These are phyloP conservation scores for Exophiala bonariae DNA, from an alignment of 2,329 filamentous ascomycete species.

Conservation along the genomic window DNA sequence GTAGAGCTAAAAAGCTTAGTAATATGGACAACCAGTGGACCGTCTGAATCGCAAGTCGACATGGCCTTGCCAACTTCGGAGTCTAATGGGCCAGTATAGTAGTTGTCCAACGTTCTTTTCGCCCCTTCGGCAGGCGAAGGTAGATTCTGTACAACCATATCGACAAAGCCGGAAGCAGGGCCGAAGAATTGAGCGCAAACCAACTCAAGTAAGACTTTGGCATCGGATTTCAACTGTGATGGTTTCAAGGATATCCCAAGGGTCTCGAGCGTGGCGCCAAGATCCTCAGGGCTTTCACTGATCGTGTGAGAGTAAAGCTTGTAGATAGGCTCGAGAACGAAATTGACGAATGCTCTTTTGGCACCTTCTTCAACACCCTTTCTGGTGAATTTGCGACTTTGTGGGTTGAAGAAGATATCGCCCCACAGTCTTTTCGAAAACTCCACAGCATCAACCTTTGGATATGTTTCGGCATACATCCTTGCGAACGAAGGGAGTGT, in stretches of 20 bases:
- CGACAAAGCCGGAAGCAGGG: conserved; percentile 82
- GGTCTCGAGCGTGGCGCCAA: conserved; percentile 74
- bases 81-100: conserved; percentile 90
- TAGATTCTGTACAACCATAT: conserved; percentile 89
- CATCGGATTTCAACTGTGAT: conserved; percentile 86
- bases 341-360: conserved; percentile 87
- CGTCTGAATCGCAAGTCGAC: conserved; percentile 80
- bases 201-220: conserved; percentile 80
- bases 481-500: conserved; percentile 90
- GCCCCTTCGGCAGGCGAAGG: conserved; percentile 83
- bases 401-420: conserved; percentile 93
- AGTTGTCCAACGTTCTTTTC: conserved; percentile 73
- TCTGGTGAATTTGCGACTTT: conserved; percentile 85
- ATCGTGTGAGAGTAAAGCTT: conserved; percentile 96
- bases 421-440: conserved; percentile 90
- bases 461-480: conserved; percentile 91
- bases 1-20: conserved; percentile 89
- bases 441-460: conserved; percentile 76
- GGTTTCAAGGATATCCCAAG: conserved; percentile 88
- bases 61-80: conserved; percentile 79
- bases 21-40: conserved; percentile 85
- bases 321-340: conserved; percentile 94
- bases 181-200: conserved; percentile 97
- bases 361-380: conserved; percentile 79
- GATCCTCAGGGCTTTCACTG: conserved; percentile 80